Percentiles rank a stretch among this genome's conserved stretches.
These are phyloP conservation scores for Thecamonas trahens DNA, from an alignment of 78 protist genomes.

Conservation along the genomic window DNA sequence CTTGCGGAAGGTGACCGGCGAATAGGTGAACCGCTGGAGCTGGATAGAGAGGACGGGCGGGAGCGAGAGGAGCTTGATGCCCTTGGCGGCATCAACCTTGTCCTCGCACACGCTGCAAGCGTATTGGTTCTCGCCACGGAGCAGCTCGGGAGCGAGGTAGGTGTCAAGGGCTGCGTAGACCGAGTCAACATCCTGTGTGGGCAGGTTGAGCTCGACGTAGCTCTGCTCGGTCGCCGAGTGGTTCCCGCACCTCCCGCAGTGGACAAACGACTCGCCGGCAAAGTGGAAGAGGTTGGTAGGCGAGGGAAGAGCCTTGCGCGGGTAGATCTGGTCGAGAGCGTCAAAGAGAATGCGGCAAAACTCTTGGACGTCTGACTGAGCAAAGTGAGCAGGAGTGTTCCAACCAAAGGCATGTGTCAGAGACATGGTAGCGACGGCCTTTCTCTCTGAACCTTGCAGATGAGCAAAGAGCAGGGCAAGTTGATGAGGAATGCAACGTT, in stretches of 20 bases:
- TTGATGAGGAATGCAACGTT: background rate
- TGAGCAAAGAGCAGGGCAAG: background rate
- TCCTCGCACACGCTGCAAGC: background rate
- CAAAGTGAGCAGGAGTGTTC: background rate
- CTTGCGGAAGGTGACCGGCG: background rate
- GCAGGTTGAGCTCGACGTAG: no score
- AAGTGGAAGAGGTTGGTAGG: no score
- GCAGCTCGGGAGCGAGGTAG: background rate
- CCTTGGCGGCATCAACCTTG: background rate
- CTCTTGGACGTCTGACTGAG: background rate
- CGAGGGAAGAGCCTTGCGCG: no score
- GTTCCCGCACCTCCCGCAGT: no score
- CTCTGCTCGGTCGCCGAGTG: no score
- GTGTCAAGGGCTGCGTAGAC: background rate
- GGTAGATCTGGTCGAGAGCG: background rate
- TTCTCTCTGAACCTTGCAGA: background rate
- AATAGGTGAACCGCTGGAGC: background rate
- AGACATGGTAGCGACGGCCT: background rate
- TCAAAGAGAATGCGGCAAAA: background rate
- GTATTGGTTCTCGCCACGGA: background rate
- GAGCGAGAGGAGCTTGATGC: background rate
- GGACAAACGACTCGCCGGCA: no score
- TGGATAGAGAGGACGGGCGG: background rate
- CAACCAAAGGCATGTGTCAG: background rate
- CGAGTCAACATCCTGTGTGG: no score